Evolutionary conservation across 2,329 filamentous ascomycete species (phyloP).

Genomic region (Botrytis tulipae): DNA sequence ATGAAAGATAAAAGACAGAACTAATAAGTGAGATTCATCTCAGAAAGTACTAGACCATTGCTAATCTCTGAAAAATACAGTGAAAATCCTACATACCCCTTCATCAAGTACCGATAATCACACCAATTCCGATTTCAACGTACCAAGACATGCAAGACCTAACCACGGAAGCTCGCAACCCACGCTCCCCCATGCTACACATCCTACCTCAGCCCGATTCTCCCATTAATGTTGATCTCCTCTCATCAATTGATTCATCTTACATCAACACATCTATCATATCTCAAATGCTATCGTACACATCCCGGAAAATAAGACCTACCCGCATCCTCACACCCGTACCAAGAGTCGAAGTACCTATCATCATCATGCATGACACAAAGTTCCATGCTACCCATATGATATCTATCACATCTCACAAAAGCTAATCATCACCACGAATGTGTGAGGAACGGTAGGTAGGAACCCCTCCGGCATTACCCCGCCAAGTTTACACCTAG

Average conservation of each 20-base stretch:
- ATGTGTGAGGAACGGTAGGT: not conserved
- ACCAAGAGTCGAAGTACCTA: not conserved
- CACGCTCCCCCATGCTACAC: not conserved
- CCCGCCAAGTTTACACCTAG: not conserved
- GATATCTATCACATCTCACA: constrained; percentile 10
- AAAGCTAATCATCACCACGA: not conserved
- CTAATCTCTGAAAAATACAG: not conserved
- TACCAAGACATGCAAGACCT: not conserved
- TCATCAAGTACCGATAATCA: not conserved
- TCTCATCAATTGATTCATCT: not conserved
- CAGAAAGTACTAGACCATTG: not conserved
- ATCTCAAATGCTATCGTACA: not conserved
- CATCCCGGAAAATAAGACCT: not conserved
- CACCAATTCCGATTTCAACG: not conserved
- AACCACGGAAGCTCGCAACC: not conserved
- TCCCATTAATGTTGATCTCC: not conserved
- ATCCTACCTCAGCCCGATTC: not conserved
- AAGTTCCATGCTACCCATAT: not conserved
- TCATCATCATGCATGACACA: constrained; percentile 12
- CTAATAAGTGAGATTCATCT: not conserved
- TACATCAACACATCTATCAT: not conserved
- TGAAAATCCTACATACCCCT: not conserved
- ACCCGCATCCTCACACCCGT: not conserved
- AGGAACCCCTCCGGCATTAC: not conserved
- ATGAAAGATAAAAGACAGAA: not conserved